These are phyloP conservation scores for Mollisiaceae sp. DNA, from an alignment of 2,329 filamentous ascomycete genomes.

Conservation along the genomic window DNA sequence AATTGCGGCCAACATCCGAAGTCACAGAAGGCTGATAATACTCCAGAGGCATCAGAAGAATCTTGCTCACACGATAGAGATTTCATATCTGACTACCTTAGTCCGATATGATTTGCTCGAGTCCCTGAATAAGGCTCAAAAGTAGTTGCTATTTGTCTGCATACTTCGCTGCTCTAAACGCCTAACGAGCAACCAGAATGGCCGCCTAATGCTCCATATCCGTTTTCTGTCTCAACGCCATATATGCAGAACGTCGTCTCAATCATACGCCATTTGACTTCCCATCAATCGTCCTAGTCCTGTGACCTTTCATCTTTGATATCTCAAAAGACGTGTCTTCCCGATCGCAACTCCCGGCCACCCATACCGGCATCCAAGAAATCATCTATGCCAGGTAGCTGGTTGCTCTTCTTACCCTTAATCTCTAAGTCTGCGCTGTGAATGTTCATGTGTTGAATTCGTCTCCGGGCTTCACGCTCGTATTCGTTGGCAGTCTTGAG, in stretches of 20 bases:
- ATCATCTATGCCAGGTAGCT: slow-evolving; percentile 23
- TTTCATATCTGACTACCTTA: background rate
- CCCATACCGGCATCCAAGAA: slow-evolving; percentile 17
- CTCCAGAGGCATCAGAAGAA: background rate
- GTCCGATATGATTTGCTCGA: background rate
- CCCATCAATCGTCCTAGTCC: slow-evolving; percentile 10
- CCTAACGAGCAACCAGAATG: slow-evolving; percentile 3
- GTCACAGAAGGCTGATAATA: background rate
- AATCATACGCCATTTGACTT: slow-evolving; percentile 9
- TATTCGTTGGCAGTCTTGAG: slow-evolving; percentile 73
- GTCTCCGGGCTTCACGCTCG: slow-evolving; percentile 75
- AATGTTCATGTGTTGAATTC: slow-evolving; percentile 79
- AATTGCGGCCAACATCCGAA: background rate
- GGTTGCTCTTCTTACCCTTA: slow-evolving; percentile 25
- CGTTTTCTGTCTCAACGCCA: slow-evolving; percentile 12
- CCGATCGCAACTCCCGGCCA: slow-evolving; percentile 19
- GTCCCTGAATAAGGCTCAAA: background rate
- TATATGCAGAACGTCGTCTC: slow-evolving; percentile 17
- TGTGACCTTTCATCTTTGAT: background rate
- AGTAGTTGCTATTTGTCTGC: background rate
- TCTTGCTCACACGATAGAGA: background rate
- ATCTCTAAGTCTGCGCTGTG: slow-evolving; percentile 77
- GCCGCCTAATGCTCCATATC: background rate
- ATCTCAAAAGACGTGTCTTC: background rate
- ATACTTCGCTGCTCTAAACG: slow-evolving; percentile 18